Evolutionary conservation across 2,329 filamentous ascomycete species (phyloP).

Genomic region (Parastagonospora avenae): DNA sequence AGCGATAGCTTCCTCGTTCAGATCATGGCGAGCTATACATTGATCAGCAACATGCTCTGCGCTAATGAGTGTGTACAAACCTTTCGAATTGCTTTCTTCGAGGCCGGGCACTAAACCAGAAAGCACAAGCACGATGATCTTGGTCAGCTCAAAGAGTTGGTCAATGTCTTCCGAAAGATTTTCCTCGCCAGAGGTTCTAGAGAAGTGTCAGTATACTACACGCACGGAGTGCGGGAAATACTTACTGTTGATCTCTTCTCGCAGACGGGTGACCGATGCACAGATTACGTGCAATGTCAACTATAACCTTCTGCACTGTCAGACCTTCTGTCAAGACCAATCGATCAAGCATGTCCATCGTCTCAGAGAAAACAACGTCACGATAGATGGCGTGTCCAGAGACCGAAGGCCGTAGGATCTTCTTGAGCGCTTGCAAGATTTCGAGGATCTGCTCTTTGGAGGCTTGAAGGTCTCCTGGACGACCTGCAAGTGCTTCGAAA

Average conservation of each 20-base stretch:
- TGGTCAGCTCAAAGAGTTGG: conserved; percentile 93
- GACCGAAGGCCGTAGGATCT: conserved; percentile 91
- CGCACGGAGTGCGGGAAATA: background rate
- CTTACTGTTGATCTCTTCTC: conserved; percentile 66
- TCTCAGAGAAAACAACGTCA: conserved; percentile 94
- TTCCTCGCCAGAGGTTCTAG: conserved; percentile 60
- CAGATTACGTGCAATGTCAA: conserved; percentile 88
- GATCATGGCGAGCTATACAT: conserved; percentile 67
- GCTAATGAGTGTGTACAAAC: conserved; percentile 14
- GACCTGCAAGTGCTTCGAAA: conserved; percentile 90
- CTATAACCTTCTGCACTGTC: conserved; percentile 87
- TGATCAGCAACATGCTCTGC: conserved; percentile 37
- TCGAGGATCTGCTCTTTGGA: conserved; percentile 81
- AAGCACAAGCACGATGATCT: conserved; percentile 93
- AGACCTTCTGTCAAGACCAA: conserved; percentile 89
- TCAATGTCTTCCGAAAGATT: conserved; percentile 96
- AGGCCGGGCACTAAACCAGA: conserved; percentile 86
- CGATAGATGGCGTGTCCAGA: conserved; percentile 97
- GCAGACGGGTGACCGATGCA: conserved; percentile 92
- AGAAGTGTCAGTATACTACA: background rate
- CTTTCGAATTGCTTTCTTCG: conserved; percentile 57
- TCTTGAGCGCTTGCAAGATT: conserved; percentile 89
- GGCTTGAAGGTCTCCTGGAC: conserved; percentile 72
- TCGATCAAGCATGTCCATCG: conserved; percentile 92
- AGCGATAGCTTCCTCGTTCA: conserved; percentile 84